Evolutionary conservation across 1,284 basidiomycete genomes (phyloP).

Genomic region (Sanghuangporus baumii): DNA sequence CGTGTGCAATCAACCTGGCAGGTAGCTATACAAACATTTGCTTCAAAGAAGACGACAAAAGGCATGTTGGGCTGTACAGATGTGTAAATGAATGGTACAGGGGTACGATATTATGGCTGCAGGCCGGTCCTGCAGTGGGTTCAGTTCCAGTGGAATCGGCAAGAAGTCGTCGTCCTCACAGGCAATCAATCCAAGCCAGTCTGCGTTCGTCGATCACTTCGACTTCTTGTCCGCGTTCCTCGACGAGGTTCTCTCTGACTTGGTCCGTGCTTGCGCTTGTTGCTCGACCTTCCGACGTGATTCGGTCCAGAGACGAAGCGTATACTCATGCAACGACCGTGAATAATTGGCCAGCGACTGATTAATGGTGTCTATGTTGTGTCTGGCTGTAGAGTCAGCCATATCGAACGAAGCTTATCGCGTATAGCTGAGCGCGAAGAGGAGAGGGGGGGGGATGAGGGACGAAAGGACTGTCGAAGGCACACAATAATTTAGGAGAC

Average conservation of each 20-base stretch:
- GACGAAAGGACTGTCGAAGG: not conserved
- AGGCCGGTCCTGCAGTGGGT: not conserved
- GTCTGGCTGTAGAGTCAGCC: not conserved
- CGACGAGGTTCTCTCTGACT: constrained; percentile 12
- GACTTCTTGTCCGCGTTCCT: constrained; percentile 12
- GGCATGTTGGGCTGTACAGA: not conserved
- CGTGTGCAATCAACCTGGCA: not conserved
- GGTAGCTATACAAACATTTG: not conserved
- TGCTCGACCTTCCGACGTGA: constrained; percentile 56
- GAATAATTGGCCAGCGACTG: constrained; percentile 36
- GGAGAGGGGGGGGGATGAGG: not conserved
- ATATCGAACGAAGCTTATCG: not conserved
- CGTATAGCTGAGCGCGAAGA: not conserved
- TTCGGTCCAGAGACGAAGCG: constrained; percentile 61
- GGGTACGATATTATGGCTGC: not conserved
- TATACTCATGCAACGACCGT: constrained; percentile 60
- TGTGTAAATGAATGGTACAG: not conserved
- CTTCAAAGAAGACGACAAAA: not conserved
- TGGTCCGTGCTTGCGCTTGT: constrained; percentile 29
- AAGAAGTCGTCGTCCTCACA: constrained; percentile 2
- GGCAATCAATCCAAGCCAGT: not conserved
- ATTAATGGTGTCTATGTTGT: constrained; percentile 2
- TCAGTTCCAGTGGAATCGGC: not conserved
- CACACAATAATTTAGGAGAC: not conserved
- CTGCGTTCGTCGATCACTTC: constrained; percentile 4